phyloP scores from a whole-genome alignment of 2,329 filamentous ascomycete species.

The Cercospora zeae-maydis region DNA sequence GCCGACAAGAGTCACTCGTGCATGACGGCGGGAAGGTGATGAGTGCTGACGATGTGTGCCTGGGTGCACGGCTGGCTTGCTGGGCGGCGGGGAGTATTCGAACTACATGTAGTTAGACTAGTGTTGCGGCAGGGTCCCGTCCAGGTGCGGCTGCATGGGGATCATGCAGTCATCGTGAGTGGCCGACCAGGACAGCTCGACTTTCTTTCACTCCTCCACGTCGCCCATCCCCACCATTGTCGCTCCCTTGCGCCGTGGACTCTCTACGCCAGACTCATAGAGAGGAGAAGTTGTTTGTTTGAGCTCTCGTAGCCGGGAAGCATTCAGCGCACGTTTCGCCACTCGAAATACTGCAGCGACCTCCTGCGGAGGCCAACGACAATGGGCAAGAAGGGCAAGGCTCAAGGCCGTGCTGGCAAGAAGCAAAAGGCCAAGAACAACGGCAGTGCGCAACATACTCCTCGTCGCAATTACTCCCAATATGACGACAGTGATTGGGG shows the following conservation, averaged over 20 bases:
- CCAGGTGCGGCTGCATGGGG: neutral
- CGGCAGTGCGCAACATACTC: slow-evolving; percentile 9
- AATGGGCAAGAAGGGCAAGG: slow-evolving; percentile 28
- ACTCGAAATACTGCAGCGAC: neutral
- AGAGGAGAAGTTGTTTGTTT: neutral
- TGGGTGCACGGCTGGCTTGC: neutral
- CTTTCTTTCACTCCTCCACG: neutral
- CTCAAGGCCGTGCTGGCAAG: slow-evolving; percentile 28
- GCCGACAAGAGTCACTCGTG: slow-evolving; percentile 2
- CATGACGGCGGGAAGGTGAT: neutral
- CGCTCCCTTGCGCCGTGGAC: slow-evolving; percentile 12
- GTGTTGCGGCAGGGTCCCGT: slow-evolving; percentile 4
- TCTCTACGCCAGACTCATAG: neutral
- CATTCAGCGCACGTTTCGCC: neutral
- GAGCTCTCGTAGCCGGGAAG: neutral
- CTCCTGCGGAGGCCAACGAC: neutral
- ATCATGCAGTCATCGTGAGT: slow-evolving; percentile 10
- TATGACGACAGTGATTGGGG: slow-evolving; percentile 21
- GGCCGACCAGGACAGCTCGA: slow-evolving; percentile 6
- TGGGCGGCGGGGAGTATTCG: neutral
- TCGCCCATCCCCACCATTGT: slow-evolving; percentile 13
- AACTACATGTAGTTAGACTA: no score
- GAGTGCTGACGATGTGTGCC: neutral
- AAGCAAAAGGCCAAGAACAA: slow-evolving; percentile 27
- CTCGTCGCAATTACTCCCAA: slow-evolving; percentile 11